Evolutionary conservation across 2,329 filamentous ascomycete species (phyloP).

Genomic region (Chrysosporium keratinophilum): DNA sequence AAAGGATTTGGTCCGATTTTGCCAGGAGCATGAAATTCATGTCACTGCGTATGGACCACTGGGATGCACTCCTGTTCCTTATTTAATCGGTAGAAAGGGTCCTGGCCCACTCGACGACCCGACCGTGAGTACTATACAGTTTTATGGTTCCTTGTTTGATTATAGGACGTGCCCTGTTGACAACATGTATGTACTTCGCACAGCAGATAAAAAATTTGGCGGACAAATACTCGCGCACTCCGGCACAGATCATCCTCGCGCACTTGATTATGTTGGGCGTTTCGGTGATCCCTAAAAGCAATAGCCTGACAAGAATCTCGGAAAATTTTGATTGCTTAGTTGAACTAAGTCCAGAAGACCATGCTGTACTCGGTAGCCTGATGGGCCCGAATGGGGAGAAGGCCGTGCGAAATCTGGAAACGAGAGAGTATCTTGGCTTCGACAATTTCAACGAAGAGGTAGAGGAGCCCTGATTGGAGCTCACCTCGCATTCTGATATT

Average conservation of each 20-base stretch:
- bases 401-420: conserved; percentile 11
- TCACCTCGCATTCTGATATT: not conserved
- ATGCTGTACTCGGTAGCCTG: not conserved
- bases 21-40: conserved; percentile 12
- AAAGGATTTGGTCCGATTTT: conserved; percentile 7
- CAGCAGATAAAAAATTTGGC: conserved; percentile 5
- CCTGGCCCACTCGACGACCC: conserved; percentile 10
- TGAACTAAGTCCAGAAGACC: conserved; percentile 3
- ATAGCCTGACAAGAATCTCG: conserved; percentile 3
- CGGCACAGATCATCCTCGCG: conserved; percentile 9
- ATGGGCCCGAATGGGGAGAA: conserved; percentile 6
- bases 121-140: not conserved
- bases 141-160: not conserved
- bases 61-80: conserved; percentile 10
- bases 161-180: not conserved
- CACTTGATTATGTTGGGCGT: conserved; percentile 6
- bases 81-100: not conserved
- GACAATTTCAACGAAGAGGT: conserved; percentile 13
- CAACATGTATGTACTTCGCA: not conserved
- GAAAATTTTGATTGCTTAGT: conserved; percentile 11
- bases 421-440: conserved; percentile 11
- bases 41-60: conserved; percentile 12
- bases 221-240: conserved; percentile 2
- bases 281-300: conserved; percentile 11
- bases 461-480: conserved; percentile 1